A percentile compares a stretch with the other conserved stretches of the same genome.
Evolutionary conservation across 345 rosid species (phyloP).

Genomic region (Cochlearia excelsa): DNA sequence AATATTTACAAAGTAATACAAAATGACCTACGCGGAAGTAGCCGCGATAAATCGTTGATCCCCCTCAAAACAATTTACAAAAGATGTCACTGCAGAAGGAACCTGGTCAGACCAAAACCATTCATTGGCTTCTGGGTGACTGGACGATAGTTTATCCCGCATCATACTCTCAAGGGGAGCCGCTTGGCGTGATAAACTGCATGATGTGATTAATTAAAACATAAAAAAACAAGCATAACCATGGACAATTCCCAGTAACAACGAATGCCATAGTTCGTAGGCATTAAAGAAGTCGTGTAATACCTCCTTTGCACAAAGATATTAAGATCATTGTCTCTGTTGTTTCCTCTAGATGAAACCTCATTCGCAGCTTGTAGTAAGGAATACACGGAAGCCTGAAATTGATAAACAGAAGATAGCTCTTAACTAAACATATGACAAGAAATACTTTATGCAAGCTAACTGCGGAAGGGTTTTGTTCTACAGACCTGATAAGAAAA

Average conservation of each 20-base stretch:
- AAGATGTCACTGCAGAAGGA: conserved; percentile 57
- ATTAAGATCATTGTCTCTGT: conserved; percentile 66
- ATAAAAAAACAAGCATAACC: conserved; percentile 17
- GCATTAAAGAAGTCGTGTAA: conserved; percentile 5
- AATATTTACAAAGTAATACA: conserved; percentile 24
- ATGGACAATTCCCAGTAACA: conserved; percentile 22
- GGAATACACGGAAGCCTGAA: conserved; percentile 80
- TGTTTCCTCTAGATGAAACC: conserved; percentile 72
- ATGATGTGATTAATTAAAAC: conserved; percentile 23
- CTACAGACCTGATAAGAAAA: conserved; percentile 83
- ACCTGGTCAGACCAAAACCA: conserved; percentile 85
- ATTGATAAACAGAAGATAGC: conserved; percentile 37
- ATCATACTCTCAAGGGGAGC: conserved; percentile 80
- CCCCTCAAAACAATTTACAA: conserved; percentile 63
- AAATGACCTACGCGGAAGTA: conserved; percentile 50
- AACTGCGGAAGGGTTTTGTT: neutral
- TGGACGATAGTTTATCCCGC: conserved; percentile 73
- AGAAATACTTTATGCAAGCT: conserved; percentile 6
- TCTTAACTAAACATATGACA: conserved; percentile 21
- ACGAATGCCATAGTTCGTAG: conserved; percentile 21
- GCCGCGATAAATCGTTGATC: conserved; percentile 59
- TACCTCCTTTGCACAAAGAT: conserved; percentile 88
- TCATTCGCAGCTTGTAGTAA: conserved; percentile 87
- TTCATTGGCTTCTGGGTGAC: conserved; percentile 67
- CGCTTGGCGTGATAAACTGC: conserved; percentile 73